A percentile compares a stretch with the other conserved stretches of the same genome.
Evolutionary conservation across 1,284 basidiomycete species (phyloP).

Genomic region (Pseudozyma tsukubaensis): DNA sequence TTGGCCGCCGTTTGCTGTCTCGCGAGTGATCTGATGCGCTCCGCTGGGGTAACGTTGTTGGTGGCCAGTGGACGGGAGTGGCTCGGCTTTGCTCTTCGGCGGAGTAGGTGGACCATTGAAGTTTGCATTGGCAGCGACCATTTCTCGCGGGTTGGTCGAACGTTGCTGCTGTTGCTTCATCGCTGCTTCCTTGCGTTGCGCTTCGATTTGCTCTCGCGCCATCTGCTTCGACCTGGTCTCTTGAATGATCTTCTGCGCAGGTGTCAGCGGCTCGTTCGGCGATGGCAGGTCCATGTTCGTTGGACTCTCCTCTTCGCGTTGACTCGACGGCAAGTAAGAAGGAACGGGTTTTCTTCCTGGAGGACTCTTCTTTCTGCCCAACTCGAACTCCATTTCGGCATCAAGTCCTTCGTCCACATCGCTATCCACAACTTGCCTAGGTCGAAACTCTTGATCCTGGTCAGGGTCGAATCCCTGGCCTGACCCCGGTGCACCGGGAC

Average conservation of each 20-base stretch:
- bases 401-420: constrained; percentile 18
- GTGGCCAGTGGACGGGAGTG: background rate
- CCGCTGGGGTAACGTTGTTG: constrained; percentile 36
- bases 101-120: constrained; percentile 26
- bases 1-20: constrained; percentile 11
- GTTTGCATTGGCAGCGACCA: background rate
- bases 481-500: background rate
- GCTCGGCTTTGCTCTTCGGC: constrained; percentile 12
- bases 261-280: constrained; percentile 47
- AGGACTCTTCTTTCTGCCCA: constrained; percentile 43
- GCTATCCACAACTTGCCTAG: constrained; percentile 33
- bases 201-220: constrained; percentile 44
- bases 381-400: constrained; percentile 23
- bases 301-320: background rate
- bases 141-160: constrained; percentile 2
- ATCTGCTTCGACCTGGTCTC: constrained; percentile 57
- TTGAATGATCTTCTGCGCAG: constrained; percentile 60
- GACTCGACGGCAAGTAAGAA: constrained; percentile 15
- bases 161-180: constrained; percentile 11
- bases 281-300: background rate
- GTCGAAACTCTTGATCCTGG: constrained; percentile 26
- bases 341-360: constrained; percentile 57
- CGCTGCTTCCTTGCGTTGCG: constrained; percentile 23
- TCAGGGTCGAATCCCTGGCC: constrained; percentile 26
- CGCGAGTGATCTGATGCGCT: constrained; percentile 37